These are phyloP conservation scores for Candida mesenterica DNA, from an alignment of 1,139 yeast genomes.

Conservation along the genomic window DNA sequence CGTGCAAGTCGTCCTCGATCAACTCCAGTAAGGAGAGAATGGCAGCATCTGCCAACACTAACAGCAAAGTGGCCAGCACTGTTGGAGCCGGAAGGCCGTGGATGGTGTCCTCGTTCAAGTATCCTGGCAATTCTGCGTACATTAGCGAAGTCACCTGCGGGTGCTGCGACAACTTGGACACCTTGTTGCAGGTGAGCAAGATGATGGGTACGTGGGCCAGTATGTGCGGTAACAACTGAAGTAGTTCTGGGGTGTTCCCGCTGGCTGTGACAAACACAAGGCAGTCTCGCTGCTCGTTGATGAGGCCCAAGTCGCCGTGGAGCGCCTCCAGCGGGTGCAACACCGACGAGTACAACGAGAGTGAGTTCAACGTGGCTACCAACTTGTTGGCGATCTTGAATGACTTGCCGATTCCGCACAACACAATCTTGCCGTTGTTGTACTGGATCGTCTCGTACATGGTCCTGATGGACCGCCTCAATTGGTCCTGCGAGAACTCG, in stretches of 20 bases:
- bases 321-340: slow-evolving; percentile 87
- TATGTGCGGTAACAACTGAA: slow-evolving; percentile 58
- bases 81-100: slow-evolving; percentile 91
- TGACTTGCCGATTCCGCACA: slow-evolving; percentile 85
- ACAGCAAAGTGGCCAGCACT: slow-evolving; percentile 72
- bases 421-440: slow-evolving; percentile 63
- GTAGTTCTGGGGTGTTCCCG: slow-evolving; percentile 80
- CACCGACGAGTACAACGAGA: slow-evolving; percentile 64
- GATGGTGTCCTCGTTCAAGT: slow-evolving; percentile 58
- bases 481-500: slow-evolving; percentile 47
- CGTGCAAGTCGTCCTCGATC: slow-evolving; percentile 53
- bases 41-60: slow-evolving; percentile 77
- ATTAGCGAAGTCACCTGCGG: slow-evolving; percentile 51
- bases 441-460: slow-evolving; percentile 47
- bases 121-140: slow-evolving; percentile 60
- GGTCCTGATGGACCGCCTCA: slow-evolving; percentile 49
- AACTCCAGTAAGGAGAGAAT: slow-evolving; percentile 71
- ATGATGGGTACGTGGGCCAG: slow-evolving; percentile 54
- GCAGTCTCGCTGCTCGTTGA: slow-evolving; percentile 58
- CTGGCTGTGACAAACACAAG: slow-evolving; percentile 72
- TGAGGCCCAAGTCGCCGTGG: slow-evolving; percentile 84
- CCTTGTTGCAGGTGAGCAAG: slow-evolving; percentile 59
- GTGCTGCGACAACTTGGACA: slow-evolving; percentile 44
- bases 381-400: slow-evolving; percentile 74
- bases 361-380: slow-evolving; percentile 78